Base-by-base conservation (phyloP, 176 grass and related monocot genomes). In the Stipa capillata region DNA sequence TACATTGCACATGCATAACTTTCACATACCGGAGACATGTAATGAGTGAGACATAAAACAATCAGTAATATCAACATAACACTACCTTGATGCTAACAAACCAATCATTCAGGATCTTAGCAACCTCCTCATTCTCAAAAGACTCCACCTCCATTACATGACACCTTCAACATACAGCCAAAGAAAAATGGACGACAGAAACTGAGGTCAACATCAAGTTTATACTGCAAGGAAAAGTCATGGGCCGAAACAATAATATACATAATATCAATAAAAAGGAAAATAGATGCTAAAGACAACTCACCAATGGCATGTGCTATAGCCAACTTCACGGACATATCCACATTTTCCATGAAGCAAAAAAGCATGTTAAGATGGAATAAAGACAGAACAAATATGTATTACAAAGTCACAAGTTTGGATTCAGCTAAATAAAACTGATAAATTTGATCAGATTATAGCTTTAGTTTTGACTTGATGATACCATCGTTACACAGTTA, bases 91-190 rank as follows among this genome's bases (percentile, higher is more conserved):
- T 94, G 92, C 92, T 97, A 77, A 97, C 91, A 87, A 97, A 97
- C 83, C 85, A 94, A 28, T 97, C 89, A 74, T 94, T 97, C 63
- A 97, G 69, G 72, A 94, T 82, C 87, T 92, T 92, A 4, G 95
- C 87, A 75, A 97, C 77, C 58, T 97, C 92, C 54, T 94, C 92
- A 52, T 90, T 92, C 86, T 97, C 92, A 68, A 97, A 97, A 39
- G 95, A 97, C 63, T 97, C 92, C 15, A 94, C 95, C 58, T 97
- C 92, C 95, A 97, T 97, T 2, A 97, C 95, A 87, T 97, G 95
- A 56, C 92, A 97, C 95, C 95, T 97, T 74, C 2, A 31, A 32
- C 58, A 74, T 61, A 67, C 64, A 81, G n/a, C 52, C 78, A 50
- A 53, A 48, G 25, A 69, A 45, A 8, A 32, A 42, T n/a, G 8